These are phyloP conservation scores for Kandelia obovata DNA, from an alignment of 345 rosid genomes.

Conservation along the genomic window DNA sequence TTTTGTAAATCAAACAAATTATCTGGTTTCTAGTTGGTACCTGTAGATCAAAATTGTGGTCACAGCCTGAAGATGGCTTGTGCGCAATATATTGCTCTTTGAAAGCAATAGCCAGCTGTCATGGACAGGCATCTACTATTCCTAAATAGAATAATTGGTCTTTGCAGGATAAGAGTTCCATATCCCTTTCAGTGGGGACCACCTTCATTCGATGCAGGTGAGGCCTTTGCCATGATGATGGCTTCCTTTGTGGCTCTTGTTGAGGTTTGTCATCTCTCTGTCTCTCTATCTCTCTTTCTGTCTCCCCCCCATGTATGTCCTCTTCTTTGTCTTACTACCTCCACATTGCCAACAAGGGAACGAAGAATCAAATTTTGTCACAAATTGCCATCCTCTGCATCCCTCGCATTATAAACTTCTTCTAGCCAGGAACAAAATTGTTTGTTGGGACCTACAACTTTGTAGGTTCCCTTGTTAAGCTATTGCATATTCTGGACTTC, in stretches of 20 bases:
- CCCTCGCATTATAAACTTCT: neutral
- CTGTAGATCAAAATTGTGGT: constrained; percentile 4
- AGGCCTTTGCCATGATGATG: constrained; percentile 99
- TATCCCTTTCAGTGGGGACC: constrained; percentile 99
- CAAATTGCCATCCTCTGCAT: neutral
- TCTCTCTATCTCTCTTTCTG: neutral
- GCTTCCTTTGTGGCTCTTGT: constrained; percentile 96
- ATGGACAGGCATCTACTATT: neutral
- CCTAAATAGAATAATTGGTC: constrained; percentile 13
- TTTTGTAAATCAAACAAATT: neutral
- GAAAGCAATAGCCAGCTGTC: constrained; percentile 6
- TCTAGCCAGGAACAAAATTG: neutral
- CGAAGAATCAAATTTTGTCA: neutral
- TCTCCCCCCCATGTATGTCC: neutral
- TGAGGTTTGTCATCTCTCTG: constrained; percentile 57
- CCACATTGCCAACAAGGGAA: no score
- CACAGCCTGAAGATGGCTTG: constrained; percentile 9
- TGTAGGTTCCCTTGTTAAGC: no score
- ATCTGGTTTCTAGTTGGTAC: neutral
- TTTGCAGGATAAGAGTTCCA: constrained; percentile 91
- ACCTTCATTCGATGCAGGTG: constrained; percentile 98
- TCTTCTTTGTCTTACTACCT: neutral
- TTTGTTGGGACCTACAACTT: neutral
- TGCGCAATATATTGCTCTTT: neutral
- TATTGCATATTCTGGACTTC: no score